These are phyloP conservation scores for Cadophora malorum DNA, from an alignment of 2,329 filamentous ascomycete species.

Conservation along the genomic window DNA sequence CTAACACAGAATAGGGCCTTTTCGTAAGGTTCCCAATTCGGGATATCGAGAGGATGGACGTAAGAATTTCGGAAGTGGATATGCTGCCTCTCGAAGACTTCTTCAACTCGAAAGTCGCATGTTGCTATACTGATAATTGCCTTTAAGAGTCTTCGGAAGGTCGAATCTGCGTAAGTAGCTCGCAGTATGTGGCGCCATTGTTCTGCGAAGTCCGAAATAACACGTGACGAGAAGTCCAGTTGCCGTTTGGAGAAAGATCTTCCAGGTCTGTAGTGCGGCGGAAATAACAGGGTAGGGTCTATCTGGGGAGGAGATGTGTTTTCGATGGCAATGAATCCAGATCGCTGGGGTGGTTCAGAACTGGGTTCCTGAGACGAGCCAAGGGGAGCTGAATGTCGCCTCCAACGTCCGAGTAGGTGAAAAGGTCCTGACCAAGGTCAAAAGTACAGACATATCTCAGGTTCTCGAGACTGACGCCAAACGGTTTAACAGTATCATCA, in stretches of 20 bases:
- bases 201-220: not conserved
- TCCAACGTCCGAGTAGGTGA: not conserved
- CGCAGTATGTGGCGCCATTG: not conserved
- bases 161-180: not conserved
- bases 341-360: not conserved
- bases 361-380: not conserved
- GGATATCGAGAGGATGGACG: not conserved
- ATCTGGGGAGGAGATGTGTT: not conserved
- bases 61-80: not conserved
- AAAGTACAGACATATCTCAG: slow-evolving; percentile 1
- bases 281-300: not conserved
- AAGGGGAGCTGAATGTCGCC: not conserved
- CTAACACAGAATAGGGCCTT: not conserved
- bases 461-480: not conserved
- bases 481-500: not conserved
- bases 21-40: not conserved
- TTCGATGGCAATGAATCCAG: not conserved
- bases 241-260: not conserved
- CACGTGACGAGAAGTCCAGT: not conserved
- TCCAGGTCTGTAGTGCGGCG: not conserved
- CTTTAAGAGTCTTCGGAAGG: not conserved
- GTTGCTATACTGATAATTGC: not conserved
- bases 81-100: not conserved
- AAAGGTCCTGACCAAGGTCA: not conserved
- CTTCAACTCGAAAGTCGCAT: not conserved